Conservation (phyloP, 805 yeast species). For the Suhomyces kilbournensis region DNA sequence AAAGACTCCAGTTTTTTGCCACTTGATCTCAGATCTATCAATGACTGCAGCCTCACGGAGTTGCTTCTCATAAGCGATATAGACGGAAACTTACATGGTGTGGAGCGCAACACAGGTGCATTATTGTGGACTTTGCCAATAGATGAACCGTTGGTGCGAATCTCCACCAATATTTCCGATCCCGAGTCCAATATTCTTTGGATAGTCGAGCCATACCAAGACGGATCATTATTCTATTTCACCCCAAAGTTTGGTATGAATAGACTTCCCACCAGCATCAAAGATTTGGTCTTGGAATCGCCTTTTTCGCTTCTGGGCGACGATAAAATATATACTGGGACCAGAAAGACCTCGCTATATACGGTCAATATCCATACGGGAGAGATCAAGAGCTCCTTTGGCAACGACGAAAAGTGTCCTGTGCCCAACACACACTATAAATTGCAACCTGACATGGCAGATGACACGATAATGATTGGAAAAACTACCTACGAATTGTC, state of each 20-base stretch:
- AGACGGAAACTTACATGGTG: slow-evolving; percentile 83
- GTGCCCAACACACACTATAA: slow-evolving; percentile 28
- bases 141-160: slow-evolving; percentile 58
- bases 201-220: slow-evolving; percentile 89
- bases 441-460: slow-evolving; percentile 11
- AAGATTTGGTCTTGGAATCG: slow-evolving; percentile 72
- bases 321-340: slow-evolving; percentile 86
- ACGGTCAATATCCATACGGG: slow-evolving; percentile 76
- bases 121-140: slow-evolving; percentile 73
- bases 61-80: slow-evolving; percentile 71
- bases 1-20: slow-evolving; percentile 26
- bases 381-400: slow-evolving; percentile 65
- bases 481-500: slow-evolving; percentile 68
- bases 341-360: slow-evolving; percentile 70
- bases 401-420: slow-evolving; percentile 39
- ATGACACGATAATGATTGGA: slow-evolving; percentile 55
- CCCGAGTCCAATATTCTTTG: slow-evolving; percentile 47
- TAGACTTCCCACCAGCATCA: slow-evolving; percentile 76
- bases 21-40: slow-evolving; percentile 36
- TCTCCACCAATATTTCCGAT: slow-evolving; percentile 23
- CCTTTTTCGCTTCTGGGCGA: slow-evolving; percentile 77
- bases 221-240: slow-evolving; percentile 81
- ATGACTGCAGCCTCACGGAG: slow-evolving; percentile 52
- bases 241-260: slow-evolving; percentile 72
- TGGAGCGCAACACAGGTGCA: slow-evolving; percentile 72